These are phyloP conservation scores for Mrakia frigida DNA, from an alignment of 768 basidiomycete genomes.

Conservation along the genomic window DNA sequence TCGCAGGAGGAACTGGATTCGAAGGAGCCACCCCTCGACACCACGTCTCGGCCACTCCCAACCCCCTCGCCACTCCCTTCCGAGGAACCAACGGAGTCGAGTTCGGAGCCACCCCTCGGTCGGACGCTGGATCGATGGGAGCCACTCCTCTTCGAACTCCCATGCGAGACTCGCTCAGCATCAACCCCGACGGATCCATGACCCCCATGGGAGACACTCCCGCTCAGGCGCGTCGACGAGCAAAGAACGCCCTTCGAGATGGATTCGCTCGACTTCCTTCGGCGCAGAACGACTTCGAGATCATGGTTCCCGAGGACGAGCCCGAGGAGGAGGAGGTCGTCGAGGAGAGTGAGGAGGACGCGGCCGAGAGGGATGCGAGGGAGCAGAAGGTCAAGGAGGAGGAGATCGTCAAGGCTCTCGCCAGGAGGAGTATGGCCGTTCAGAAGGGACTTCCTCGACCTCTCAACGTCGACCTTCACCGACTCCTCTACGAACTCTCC, in stretches of 20 bases:
- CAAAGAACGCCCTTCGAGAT: constrained; percentile 69
- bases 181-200: constrained; percentile 64
- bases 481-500: constrained; percentile 57
- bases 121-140: constrained; percentile 46
- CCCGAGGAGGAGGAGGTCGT: constrained; percentile 47
- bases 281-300: constrained; percentile 95
- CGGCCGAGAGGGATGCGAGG: constrained; percentile 80
- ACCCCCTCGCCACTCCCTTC: constrained; percentile 84
- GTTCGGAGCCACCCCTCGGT: constrained; percentile 43
- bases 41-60: constrained; percentile 85
- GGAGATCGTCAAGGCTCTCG: constrained; percentile 72
- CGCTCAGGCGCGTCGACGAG: constrained; percentile 56
- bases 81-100: constrained; percentile 47
- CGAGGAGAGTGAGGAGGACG: constrained; percentile 69
- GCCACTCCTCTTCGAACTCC: constrained; percentile 89
- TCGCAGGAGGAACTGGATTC: constrained; percentile 80
- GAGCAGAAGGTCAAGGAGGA: constrained; percentile 62
- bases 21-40: constrained; percentile 93
- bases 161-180: constrained; percentile 80
- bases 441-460: constrained; percentile 81
- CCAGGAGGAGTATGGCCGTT: constrained; percentile 72
- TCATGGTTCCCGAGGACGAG: constrained; percentile 80
- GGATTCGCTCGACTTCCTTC: constrained; percentile 80
- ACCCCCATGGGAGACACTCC: constrained; percentile 63
- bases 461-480: constrained; percentile 66